phyloP scores from a whole-genome alignment of 2,329 filamentous ascomycete genomes.

The Cordyceps pruinosa region DNA sequence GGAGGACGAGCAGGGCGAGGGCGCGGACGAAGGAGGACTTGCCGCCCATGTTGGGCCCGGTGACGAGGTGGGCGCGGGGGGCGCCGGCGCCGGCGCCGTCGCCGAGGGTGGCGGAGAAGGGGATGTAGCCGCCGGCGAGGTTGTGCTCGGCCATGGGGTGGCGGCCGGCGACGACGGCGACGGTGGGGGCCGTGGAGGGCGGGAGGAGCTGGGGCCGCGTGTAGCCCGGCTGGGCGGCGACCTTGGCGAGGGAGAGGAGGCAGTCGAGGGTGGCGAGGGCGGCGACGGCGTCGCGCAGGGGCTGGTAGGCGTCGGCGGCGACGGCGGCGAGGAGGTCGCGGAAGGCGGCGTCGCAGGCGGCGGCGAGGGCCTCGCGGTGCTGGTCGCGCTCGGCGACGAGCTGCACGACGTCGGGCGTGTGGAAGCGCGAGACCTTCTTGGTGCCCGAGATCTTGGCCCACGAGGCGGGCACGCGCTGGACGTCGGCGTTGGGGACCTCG shows the following conservation, averaged over 20 bases:
- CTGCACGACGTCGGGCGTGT: conserved; percentile 82
- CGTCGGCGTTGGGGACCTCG: conserved; percentile 74
- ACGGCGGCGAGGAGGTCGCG: conserved; percentile 63
- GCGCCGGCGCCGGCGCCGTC: too few relatives aligned
- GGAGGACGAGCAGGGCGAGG: conserved; percentile 83
- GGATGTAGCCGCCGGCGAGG: conserved; percentile 79
- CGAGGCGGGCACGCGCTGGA: conserved; percentile 84
- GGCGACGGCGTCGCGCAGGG: conserved; percentile 80
- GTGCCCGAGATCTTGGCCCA: conserved; percentile 95
- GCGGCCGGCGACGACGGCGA: conserved; percentile 61
- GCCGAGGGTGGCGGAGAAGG: conserved; percentile 74
- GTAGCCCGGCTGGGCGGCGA: conserved; percentile 84
- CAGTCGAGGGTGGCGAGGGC: conserved; percentile 84
- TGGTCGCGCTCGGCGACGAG: conserved; percentile 85
- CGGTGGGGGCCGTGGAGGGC: conserved; percentile 56
- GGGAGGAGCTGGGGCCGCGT: conserved; percentile 63
- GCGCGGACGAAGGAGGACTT: conserved; percentile 97
- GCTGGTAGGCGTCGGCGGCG: conserved; percentile 77
- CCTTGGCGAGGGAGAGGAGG: conserved; percentile 74
- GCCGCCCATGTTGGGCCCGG: conserved; percentile 97
- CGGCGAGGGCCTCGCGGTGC: conserved; percentile 86
- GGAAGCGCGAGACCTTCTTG: conserved; percentile 86
- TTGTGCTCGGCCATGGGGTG: conserved; percentile 96
- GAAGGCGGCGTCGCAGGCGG: conserved; percentile 85
- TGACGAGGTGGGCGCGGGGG: conserved; percentile 78